Conservation (phyloP, 305 asterid genomes). For the Andrographis paniculata region DNA sequence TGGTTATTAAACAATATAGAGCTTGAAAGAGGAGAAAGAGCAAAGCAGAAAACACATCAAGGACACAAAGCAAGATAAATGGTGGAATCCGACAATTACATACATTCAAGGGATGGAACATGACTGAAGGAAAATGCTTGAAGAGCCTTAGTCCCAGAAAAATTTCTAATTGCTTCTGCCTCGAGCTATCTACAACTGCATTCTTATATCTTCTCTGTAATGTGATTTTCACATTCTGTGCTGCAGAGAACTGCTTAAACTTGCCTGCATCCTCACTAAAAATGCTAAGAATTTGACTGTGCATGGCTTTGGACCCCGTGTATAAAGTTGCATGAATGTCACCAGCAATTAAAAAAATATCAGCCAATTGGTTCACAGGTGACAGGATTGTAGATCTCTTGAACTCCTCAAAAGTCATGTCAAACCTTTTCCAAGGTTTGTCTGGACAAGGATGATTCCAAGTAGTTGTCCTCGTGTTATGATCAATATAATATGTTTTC, state of each 20-base stretch:
- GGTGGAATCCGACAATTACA: conserved; percentile 24
- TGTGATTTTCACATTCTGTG: conserved; percentile 95
- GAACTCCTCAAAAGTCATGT: conserved; percentile 95
- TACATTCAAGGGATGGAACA: conserved; percentile 71
- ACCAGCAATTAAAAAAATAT: conserved; percentile 82
- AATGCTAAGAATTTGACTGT: conserved; percentile 98
- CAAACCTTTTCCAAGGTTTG: conserved; percentile 99
- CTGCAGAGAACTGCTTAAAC: conserved; percentile 96
- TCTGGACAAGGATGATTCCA: conserved; percentile 99
- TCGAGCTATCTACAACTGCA: conserved; percentile 93
- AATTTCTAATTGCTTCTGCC: conserved; percentile 93
- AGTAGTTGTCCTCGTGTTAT: conserved; percentile 93
- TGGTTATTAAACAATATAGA: background rate
- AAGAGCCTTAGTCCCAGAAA: conserved; percentile 87
- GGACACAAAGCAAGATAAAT: conserved; percentile 11
- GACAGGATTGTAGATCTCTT: conserved; percentile 91
- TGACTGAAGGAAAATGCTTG: conserved; percentile 89
- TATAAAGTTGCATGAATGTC: conserved; percentile 93
- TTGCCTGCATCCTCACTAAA: conserved; percentile 92
- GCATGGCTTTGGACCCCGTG: conserved; percentile 99
- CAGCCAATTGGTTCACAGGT: conserved; percentile 85
- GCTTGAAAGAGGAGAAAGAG: too few relatives aligned
- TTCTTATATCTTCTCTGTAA: conserved; percentile 95
- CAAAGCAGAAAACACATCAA: background rate
- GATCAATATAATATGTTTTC: conserved; percentile 90